Conservation (phyloP, 139 green algal species). For the Chlamydomonas schloesseri region DNA sequence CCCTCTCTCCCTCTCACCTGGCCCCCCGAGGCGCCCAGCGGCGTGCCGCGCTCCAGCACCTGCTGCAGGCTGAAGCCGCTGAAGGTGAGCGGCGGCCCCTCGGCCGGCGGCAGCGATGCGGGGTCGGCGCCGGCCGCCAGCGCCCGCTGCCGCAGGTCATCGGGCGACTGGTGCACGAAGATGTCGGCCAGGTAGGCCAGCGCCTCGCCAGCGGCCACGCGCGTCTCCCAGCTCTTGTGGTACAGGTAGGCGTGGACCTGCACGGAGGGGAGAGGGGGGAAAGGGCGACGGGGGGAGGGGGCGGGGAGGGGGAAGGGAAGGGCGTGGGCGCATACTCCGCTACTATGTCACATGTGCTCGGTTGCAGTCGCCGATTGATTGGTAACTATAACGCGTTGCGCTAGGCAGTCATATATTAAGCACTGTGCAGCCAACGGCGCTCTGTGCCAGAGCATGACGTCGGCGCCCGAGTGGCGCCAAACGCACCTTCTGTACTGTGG, state of each 20-base stretch:
- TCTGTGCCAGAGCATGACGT: background rate
- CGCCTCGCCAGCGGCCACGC: conserved; percentile 81
- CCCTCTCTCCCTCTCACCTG: conserved; percentile 65
- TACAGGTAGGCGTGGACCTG: conserved; percentile 79
- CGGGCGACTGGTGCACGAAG: conserved; percentile 72
- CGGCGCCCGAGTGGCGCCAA: background rate
- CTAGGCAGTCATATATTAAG: too few species aligned
- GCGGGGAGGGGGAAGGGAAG: too few species aligned
- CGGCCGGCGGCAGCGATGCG: background rate
- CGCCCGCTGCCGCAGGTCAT: conserved; percentile 55
- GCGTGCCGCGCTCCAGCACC: conserved; percentile 80
- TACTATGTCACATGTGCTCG: too few species aligned
- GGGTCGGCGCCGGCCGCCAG: conserved; percentile 3
- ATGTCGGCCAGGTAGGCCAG: conserved; percentile 82
- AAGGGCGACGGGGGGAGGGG: background rate
- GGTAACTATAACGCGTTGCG: too few species aligned
- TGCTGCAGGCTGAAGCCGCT: conserved; percentile 72
- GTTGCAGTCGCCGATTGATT: too few species aligned
- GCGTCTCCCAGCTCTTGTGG: conserved; percentile 85
- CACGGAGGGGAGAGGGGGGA: background rate
- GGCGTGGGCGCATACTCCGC: too few species aligned
- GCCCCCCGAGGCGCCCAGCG: conserved; percentile 83
- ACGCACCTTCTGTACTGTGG: conserved; percentile 77
- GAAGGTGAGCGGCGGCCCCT: conserved; percentile 45
- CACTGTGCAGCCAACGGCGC: too few species aligned